Evolutionary conservation across 148 eudicot genomes (phyloP).

Genomic region (Chenopodium quinoa): DNA sequence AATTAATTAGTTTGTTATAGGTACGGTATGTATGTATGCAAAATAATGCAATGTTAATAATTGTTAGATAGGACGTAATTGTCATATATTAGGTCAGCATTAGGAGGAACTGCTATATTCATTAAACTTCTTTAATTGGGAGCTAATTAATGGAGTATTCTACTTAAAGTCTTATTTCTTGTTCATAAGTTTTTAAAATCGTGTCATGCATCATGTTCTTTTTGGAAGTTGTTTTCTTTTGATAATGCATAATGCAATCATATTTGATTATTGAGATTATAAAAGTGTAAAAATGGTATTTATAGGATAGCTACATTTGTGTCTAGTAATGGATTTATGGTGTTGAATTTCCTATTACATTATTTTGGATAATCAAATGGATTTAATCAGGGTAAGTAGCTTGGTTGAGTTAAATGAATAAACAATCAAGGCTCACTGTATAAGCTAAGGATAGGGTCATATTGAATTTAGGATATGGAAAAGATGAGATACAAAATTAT

Average conservation of each 20-base stretch:
- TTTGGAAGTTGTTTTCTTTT: slow-evolving; percentile 7
- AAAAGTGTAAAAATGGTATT: background rate
- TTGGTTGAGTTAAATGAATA: too few relatives aligned
- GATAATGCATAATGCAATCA: slow-evolving; percentile 12
- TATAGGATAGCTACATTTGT: background rate
- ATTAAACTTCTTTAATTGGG: background rate
- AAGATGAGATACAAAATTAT: too few relatives aligned
- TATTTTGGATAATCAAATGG: background rate
- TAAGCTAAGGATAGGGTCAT: too few relatives aligned
- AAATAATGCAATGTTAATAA: background rate
- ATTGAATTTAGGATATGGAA: too few relatives aligned
- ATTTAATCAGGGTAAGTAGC: background rate
- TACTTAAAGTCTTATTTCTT: slow-evolving; percentile 6
- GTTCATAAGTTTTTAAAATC: background rate
- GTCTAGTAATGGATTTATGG: background rate
- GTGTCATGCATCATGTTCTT: slow-evolving; percentile 12
- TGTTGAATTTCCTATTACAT: background rate
- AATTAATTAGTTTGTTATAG: background rate
- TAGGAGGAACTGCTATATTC: background rate
- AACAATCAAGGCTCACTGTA: background rate
- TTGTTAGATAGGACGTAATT: slow-evolving; percentile 18
- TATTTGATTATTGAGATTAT: background rate
- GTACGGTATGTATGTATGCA: background rate
- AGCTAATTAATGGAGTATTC: slow-evolving; percentile 10
- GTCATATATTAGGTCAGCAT: slow-evolving; percentile 18